These are phyloP conservation scores for Neocucurbitaria cava DNA, from an alignment of 2,329 filamentous ascomycete genomes.

Conservation along the genomic window DNA sequence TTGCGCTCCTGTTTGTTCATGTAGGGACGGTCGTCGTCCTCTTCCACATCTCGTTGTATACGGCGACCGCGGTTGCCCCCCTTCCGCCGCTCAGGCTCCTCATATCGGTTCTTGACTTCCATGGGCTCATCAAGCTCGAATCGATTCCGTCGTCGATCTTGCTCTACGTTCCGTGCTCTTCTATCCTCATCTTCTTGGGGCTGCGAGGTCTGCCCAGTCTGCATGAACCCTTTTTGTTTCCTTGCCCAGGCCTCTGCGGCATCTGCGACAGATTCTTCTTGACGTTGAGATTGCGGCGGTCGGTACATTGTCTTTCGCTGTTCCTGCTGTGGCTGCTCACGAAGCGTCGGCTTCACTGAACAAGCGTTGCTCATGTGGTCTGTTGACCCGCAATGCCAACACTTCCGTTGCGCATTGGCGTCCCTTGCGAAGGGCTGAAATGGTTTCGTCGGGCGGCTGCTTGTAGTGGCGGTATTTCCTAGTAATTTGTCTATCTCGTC, in stretches of 20 bases:
- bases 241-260: conserved; percentile 37
- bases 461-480: conserved; percentile 16
- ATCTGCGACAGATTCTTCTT: conserved; percentile 28
- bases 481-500: conserved; percentile 37
- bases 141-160: conserved; percentile 32
- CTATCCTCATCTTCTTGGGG: conserved; percentile 19
- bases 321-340: conserved; percentile 15
- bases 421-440: conserved; percentile 35
- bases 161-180: conserved; percentile 25
- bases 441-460: conserved; percentile 12
- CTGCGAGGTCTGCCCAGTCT: conserved; percentile 17
- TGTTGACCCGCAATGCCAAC: conserved; percentile 38
- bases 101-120: conserved; percentile 35
- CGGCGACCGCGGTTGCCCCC: conserved; percentile 22
- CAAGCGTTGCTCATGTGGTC: conserved; percentile 34
- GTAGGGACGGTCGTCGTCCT: conserved; percentile 27
- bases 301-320: conserved; percentile 11
- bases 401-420: conserved; percentile 29
- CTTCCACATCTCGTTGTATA: conserved; percentile 36
- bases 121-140: conserved; percentile 32
- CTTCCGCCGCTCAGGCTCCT: conserved; percentile 38
- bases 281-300: conserved; percentile 10
- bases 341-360: conserved; percentile 34
- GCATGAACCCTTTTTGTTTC: conserved; percentile 21
- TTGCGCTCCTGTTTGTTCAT: conserved; percentile 40